Evolutionary conservation across 208 protist species (phyloP).

Genomic region (Crithidia thermophila): DNA sequence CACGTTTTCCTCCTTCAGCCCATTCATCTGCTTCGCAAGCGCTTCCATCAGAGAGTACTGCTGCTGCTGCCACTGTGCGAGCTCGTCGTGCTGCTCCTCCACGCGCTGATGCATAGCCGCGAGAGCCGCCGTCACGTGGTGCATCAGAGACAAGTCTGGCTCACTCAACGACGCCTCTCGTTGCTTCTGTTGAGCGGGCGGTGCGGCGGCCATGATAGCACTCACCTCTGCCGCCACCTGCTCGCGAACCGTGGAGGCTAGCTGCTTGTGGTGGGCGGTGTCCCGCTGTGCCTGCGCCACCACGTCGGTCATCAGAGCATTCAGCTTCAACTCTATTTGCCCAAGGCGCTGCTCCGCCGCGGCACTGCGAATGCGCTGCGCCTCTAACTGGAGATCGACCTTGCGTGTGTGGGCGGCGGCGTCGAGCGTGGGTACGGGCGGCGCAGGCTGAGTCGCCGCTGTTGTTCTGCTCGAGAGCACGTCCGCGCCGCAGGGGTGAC

Average conservation of each 20-base stretch:
- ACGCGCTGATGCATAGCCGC: slow-evolving; percentile 33
- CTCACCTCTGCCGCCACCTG: slow-evolving; percentile 1
- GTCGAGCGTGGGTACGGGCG: background rate
- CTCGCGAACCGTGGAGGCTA: slow-evolving; percentile 1
- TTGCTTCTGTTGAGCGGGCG: background rate
- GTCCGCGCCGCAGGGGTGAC: background rate
- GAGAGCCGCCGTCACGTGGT: slow-evolving; percentile 36
- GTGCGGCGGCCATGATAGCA: background rate
- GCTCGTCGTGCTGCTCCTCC: slow-evolving; percentile 34
- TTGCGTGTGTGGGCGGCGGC: background rate
- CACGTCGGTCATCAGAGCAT: slow-evolving; percentile 44
- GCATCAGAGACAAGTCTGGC: slow-evolving; percentile 17
- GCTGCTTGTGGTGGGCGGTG: background rate
- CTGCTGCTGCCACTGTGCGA: slow-evolving; percentile 30
- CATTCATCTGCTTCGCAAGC: slow-evolving; percentile 28
- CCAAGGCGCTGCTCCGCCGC: slow-evolving; percentile 32
- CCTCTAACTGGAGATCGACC: slow-evolving; percentile 20
- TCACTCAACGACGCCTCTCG: background rate
- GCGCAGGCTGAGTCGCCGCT: background rate
- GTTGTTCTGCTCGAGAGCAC: no score
- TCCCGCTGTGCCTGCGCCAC: slow-evolving; percentile 27
- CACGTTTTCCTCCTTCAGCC: slow-evolving; percentile 26
- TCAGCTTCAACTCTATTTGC: slow-evolving; percentile 42
- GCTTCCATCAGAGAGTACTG: slow-evolving; percentile 32
- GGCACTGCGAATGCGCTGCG: slow-evolving; percentile 21